Percentiles rank a stretch among this genome's conserved stretches.
Conservation (phyloP, 192 early-diverging fungal genomes). For the Jimgerdemannia lactiflua region DNA sequence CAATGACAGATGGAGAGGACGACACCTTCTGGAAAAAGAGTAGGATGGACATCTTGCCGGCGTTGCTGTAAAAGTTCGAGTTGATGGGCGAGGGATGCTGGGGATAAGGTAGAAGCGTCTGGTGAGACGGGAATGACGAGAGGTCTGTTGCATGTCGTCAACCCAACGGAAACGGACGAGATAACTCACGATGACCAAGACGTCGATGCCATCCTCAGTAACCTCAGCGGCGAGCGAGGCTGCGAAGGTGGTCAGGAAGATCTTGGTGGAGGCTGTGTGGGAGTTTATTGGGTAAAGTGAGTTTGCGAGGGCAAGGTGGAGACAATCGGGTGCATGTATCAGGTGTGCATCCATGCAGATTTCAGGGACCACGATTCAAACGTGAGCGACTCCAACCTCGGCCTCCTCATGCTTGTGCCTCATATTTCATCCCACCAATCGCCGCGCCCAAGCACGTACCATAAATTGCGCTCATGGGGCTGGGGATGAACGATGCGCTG, state of each 20-base stretch:
- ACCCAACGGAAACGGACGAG: not conserved
- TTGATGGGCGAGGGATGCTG: slow-evolving; percentile 52
- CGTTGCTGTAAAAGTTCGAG: slow-evolving; percentile 56
- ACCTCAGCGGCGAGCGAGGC: slow-evolving; percentile 52
- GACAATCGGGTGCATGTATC: too few species aligned
- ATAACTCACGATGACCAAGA: slow-evolving; percentile 44
- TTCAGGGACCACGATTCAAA: too few species aligned
- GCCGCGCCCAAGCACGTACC: slow-evolving; percentile 11
- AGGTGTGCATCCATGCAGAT: too few species aligned
- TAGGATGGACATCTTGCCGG: slow-evolving; percentile 43
- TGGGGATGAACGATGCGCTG: slow-evolving; percentile 49
- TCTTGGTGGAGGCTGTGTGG: slow-evolving; percentile 41
- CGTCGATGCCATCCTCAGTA: slow-evolving; percentile 44
- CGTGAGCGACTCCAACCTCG: too few species aligned
- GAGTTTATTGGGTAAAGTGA: too few species aligned
- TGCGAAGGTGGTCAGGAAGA: slow-evolving; percentile 53
- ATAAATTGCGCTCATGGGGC: slow-evolving; percentile 48
- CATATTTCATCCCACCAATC: not conserved
- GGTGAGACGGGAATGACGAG: not conserved
- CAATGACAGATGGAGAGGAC: slow-evolving; percentile 44
- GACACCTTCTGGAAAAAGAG: slow-evolving; percentile 36
- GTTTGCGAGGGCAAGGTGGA: too few species aligned
- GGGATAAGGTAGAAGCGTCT: not conserved
- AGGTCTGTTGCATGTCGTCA: not conserved
- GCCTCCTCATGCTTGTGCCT: too few species aligned